phyloP scores from a whole-genome alignment of 164 flowering plant species.

The Umbellularia californica region DNA sequence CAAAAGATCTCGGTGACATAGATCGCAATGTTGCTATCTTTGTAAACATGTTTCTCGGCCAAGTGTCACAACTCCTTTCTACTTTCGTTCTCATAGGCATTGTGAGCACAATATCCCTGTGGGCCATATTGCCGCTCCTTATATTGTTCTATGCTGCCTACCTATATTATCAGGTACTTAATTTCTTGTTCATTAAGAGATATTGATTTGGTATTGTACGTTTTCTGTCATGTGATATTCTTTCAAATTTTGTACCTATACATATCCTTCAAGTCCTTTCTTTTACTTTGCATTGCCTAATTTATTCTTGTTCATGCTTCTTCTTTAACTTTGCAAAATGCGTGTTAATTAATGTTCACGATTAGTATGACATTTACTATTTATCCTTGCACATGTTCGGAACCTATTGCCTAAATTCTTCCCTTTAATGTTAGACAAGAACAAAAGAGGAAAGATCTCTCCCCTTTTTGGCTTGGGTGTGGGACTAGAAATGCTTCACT shows the following conservation, averaged over 20 bases:
- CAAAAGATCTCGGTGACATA: constrained; percentile 94
- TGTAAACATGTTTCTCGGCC: constrained; percentile 77
- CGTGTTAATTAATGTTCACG: neutral
- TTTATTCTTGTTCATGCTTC: neutral
- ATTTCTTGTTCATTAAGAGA: neutral
- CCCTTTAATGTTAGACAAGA: too few relatives aligned
- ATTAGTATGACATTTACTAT: too few relatives aligned
- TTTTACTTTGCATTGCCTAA: neutral
- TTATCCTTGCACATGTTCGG: too few relatives aligned
- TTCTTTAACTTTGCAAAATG: neutral
- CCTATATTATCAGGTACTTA: constrained; percentile 84
- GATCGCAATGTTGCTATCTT: constrained; percentile 82
- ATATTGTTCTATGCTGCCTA: constrained; percentile 86
- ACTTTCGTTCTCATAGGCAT: constrained; percentile 92
- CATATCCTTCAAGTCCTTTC: neutral
- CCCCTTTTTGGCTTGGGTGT: too few relatives aligned
- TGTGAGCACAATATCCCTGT: constrained; percentile 90
- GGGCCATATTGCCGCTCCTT: constrained; percentile 98
- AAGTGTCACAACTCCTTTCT: constrained; percentile 81
- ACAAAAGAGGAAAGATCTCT: too few relatives aligned
- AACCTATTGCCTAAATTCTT: too few relatives aligned
- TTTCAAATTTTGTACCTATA: neutral
- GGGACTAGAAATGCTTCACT: too few relatives aligned
- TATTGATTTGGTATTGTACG: neutral
- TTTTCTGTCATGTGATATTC: neutral